These are phyloP conservation scores for Raphanus hybrid DNA, from an alignment of 441 rosid species.

Conservation along the genomic window DNA sequence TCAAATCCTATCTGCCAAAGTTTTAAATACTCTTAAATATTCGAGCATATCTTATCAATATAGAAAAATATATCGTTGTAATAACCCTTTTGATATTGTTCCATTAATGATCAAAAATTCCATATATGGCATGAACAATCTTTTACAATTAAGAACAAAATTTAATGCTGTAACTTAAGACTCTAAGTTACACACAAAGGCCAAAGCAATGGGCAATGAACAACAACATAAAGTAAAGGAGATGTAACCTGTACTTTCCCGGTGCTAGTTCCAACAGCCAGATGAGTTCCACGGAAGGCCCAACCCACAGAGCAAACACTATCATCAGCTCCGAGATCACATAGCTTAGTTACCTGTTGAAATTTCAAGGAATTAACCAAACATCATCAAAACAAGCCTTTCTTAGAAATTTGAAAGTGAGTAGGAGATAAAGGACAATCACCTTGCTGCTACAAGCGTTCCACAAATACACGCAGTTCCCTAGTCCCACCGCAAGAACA, in stretches of 20 bases:
- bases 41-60: background rate
- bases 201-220: constrained; percentile 14
- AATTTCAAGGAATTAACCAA: constrained; percentile 11
- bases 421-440: constrained; percentile 22
- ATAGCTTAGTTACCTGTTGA: constrained; percentile 83
- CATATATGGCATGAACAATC: background rate
- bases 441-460: constrained; percentile 98
- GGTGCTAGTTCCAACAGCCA: constrained; percentile 87
- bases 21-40: background rate
- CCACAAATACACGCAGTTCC: constrained; percentile 93
- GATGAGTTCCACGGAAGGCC: constrained; percentile 83
- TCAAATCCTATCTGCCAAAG: background rate
- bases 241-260: constrained; percentile 87
- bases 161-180: background rate
- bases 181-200: background rate
- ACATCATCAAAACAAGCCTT: constrained; percentile 5
- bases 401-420: background rate
- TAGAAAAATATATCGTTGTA: constrained; percentile 1
- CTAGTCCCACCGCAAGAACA: constrained; percentile 92
- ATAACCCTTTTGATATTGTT: constrained; percentile 3
- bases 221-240: constrained; percentile 10
- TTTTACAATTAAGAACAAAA: background rate
- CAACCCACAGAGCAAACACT: constrained; percentile 95
- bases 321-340: constrained; percentile 87
- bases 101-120: constrained; percentile 18